Evolutionary conservation across 768 basidiomycete species (phyloP).

Genomic region (Termitomyces sp.): DNA sequence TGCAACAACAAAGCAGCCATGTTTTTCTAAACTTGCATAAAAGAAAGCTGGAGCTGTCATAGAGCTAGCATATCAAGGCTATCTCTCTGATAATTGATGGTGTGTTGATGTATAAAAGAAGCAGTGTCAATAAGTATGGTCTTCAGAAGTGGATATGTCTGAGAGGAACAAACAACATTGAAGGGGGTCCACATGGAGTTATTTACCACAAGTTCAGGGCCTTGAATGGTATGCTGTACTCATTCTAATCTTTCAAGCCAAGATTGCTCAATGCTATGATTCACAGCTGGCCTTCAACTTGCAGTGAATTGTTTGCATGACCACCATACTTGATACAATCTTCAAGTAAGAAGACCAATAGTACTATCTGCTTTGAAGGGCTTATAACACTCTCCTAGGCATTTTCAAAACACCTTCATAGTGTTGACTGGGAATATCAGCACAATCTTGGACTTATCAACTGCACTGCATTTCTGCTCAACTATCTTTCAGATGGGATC

Average conservation of each 20-base stretch:
- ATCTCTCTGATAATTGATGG: slow-evolving; percentile 18
- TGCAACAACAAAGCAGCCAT: slow-evolving; percentile 12
- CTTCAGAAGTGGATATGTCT: slow-evolving; percentile 17
- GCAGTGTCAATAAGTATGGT: slow-evolving; percentile 17
- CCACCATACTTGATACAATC: slow-evolving; percentile 20
- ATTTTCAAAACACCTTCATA: slow-evolving; percentile 12
- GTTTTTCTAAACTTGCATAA: slow-evolving; percentile 11
- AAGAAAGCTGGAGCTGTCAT: slow-evolving; percentile 13
- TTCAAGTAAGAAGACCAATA: not conserved
- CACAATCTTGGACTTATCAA: slow-evolving; percentile 17
- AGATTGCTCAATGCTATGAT: not conserved
- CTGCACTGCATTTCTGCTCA: slow-evolving; percentile 15
- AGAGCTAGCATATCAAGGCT: slow-evolving; percentile 17
- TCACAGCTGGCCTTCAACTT: slow-evolving; percentile 16
- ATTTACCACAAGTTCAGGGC: not conserved
- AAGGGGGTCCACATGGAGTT: not conserved
- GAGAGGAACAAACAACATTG: slow-evolving; percentile 10
- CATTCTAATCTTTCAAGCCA: not conserved
- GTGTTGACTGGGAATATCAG: slow-evolving; percentile 3
- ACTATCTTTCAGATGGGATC: slow-evolving; percentile 12
- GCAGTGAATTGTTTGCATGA: slow-evolving; percentile 20
- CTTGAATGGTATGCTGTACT: not conserved
- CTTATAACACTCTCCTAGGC: slow-evolving; percentile 10
- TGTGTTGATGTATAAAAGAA: slow-evolving; percentile 15
- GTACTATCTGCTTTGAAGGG: not conserved